These are phyloP conservation scores for Sugiyamaella lignohabitans DNA, from an alignment of 805 yeast species.

Conservation along the genomic window DNA sequence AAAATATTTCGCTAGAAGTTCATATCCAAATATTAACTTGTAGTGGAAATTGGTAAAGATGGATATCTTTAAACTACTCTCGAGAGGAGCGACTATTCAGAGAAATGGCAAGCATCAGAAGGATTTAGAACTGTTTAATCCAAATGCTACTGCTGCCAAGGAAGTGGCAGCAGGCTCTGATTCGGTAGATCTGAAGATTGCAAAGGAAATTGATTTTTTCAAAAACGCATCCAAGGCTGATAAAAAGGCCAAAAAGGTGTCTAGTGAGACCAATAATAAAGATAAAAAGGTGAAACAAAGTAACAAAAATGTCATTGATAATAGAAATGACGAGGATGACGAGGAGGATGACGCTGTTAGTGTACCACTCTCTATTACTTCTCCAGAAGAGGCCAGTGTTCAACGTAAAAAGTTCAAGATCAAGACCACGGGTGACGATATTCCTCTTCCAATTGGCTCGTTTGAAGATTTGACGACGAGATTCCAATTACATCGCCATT, in stretches of 20 bases:
- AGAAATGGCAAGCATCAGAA: conserved; percentile 42
- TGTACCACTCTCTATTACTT: conserved; percentile 41
- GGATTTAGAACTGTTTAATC: conserved; percentile 25
- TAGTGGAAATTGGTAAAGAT: conserved; percentile 34
- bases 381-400: conserved; percentile 51
- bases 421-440: conserved; percentile 75
- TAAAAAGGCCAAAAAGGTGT: conserved; percentile 33
- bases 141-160: conserved; percentile 29
- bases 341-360: conserved; percentile 30
- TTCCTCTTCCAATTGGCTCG: conserved; percentile 87
- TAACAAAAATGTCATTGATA: conserved; percentile 27
- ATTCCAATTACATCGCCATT: conserved; percentile 53
- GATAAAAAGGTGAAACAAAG: conserved; percentile 3
- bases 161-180: conserved; percentile 23
- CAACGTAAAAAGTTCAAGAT: conserved; percentile 56
- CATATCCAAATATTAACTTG: too few species aligned
- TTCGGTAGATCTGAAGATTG: conserved; percentile 45
- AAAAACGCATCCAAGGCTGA: conserved; percentile 37
- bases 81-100: conserved; percentile 79
- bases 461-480: conserved; percentile 73
- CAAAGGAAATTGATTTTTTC: conserved; percentile 79
- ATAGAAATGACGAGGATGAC: conserved; percentile 10
- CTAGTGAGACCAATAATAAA: conserved; percentile 8
- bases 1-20: too few species aligned
- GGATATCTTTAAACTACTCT: conserved; percentile 84